Evolutionary conservation across 164 flowering plant species (phyloP).

Genomic region (Vitis rupestris): DNA sequence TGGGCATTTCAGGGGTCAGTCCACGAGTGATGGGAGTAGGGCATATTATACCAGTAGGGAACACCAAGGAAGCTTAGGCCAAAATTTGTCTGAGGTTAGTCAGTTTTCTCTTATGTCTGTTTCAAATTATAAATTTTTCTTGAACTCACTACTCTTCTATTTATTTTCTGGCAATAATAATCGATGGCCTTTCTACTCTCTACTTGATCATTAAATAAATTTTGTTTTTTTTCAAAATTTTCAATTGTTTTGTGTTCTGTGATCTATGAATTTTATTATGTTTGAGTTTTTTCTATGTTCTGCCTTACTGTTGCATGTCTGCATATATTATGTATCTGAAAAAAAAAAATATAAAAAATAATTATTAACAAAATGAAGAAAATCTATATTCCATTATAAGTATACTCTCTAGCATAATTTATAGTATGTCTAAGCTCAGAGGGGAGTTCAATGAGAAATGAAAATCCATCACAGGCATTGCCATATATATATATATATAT

Average conservation of each 20-base stretch:
- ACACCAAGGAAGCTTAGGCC: conserved; percentile 27
- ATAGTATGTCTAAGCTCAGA: too few relatives aligned
- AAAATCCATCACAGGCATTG: too few relatives aligned
- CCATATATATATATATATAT: too few relatives aligned
- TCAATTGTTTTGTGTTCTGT: too few relatives aligned
- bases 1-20: conserved; percentile 34
- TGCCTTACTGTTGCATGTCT: too few relatives aligned
- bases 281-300: not conserved
- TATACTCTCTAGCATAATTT: too few relatives aligned
- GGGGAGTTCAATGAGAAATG: too few relatives aligned
- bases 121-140: conserved; percentile 16
- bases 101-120: conserved; percentile 5
- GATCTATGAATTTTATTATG: not conserved
- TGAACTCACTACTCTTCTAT: not conserved
- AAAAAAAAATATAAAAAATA: too few relatives aligned
- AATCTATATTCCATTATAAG: too few relatives aligned
- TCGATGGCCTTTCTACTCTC: not conserved
- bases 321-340: too few relatives aligned
- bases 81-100: conserved; percentile 52
- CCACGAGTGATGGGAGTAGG: conserved; percentile 18
- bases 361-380: too few relatives aligned
- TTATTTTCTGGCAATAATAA: not conserved
- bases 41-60: conserved; percentile 13
- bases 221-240: not conserved
- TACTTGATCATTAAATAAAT: not conserved